Conservation (phyloP, 202 grass and related monocot genomes). For the Carex arenaria region DNA sequence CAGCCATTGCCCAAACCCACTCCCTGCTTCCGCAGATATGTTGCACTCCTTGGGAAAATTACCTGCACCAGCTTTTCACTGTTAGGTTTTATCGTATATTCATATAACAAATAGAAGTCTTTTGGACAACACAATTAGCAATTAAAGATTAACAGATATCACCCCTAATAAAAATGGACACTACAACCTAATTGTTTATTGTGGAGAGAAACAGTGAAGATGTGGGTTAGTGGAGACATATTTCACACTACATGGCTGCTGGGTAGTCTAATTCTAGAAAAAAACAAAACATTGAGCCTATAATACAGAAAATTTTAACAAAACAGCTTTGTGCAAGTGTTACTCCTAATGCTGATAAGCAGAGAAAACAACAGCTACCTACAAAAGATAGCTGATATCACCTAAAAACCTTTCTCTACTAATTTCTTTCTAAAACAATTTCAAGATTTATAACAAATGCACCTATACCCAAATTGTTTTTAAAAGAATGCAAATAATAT, state of each 20-base stretch:
- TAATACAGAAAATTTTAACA: background rate
- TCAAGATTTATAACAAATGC: background rate
- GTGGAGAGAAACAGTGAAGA: background rate
- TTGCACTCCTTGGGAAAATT: slow-evolving; percentile 90
- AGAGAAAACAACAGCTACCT: background rate
- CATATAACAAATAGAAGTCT: background rate
- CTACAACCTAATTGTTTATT: background rate
- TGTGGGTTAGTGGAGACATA: background rate
- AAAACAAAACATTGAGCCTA: background rate
- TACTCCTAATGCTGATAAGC: background rate
- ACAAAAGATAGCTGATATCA: background rate
- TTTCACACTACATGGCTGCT: background rate
- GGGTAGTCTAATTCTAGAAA: background rate
- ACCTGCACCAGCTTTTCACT: slow-evolving; percentile 6
- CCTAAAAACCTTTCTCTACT: background rate
- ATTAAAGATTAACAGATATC: background rate
- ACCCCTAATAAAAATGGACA: background rate
- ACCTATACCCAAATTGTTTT: background rate
- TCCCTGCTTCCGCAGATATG: slow-evolving; percentile 54
- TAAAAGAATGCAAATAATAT: background rate
- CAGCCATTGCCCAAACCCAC: slow-evolving; percentile 89
- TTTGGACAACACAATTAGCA: background rate
- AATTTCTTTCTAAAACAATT: background rate
- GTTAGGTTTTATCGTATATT: background rate
- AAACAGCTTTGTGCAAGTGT: background rate